Base-by-base conservation (phyloP, 768 basidiomycete species). In the Mycena chlorophos region DNA sequence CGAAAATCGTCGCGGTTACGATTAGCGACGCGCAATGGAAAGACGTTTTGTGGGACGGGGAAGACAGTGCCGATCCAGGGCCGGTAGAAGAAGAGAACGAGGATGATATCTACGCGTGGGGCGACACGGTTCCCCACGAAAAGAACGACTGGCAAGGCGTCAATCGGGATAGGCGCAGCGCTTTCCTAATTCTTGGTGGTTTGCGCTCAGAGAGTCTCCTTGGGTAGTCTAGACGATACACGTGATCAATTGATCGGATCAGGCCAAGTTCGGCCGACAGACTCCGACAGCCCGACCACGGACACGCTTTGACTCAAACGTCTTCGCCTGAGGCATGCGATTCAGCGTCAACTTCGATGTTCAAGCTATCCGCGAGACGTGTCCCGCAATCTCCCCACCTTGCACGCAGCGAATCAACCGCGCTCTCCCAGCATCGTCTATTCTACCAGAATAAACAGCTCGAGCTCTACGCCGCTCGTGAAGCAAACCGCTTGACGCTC, bases 361-460 rank as follows among this genome's bases (percentile, higher is more conserved):
- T 61, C 52, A 55, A 47, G 37, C 49, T 54, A 39, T 23, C 19
- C 34, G 20, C 52, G 10, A 62, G 53, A 52, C 45, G 49, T 29
- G 27, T 51, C 6, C 38, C 56, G 17, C 56, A 23, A 43, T 57
- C 54, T 47, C 60, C 56, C 16, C 55, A 6, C 29, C 30, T 60
- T 49, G 45, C 39, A 37, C 57, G 72, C 10, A 40, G 53, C 5
- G 63, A 69, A 55, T 73, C 74, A 13, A 76, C 79, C 16, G 75
- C 81, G 17, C 71, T 78, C 17, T 54, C 50, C 48, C 54, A 52
- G 40, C 60, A 55, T 46, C 51, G 60, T 12, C 81, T 83, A 61
- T 94, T 94, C 66, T 94, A 94, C 65, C 86, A 89, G 64, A 94
- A 93, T 62, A 81, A 81, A 63, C 89, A 91, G 53, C 72, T 94